These are phyloP conservation scores for Hypoxylon sp. DNA, from an alignment of 2,329 filamentous ascomycete genomes.

Conservation along the genomic window DNA sequence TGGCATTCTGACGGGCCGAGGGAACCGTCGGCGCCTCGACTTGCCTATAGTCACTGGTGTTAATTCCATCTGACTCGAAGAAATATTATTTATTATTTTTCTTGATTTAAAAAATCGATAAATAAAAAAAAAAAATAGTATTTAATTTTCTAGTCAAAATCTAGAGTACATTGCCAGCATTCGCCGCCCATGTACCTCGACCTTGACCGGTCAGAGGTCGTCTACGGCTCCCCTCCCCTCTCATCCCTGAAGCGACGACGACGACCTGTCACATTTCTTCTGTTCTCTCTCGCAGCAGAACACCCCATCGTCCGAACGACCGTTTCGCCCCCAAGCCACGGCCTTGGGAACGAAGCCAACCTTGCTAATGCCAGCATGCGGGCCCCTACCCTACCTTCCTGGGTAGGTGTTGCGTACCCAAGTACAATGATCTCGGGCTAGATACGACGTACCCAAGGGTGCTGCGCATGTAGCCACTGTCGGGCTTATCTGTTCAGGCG, in stretches of 20 bases:
- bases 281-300: too few species aligned
- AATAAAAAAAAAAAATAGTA: constrained; percentile 9
- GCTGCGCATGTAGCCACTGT: too few species aligned
- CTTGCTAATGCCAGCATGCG: constrained; percentile 5
- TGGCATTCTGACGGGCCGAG: background rate
- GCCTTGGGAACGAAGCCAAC: constrained; percentile 16
- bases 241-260: constrained; percentile 19
- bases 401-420: background rate
- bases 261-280: constrained; percentile 18
- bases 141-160: constrained; percentile 7
- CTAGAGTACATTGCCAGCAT: background rate
- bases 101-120: constrained; percentile 7
- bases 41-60: background rate
- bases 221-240: background rate
- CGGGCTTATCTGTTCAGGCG: background rate
- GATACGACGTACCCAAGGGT: too few species aligned
- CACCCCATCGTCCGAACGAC: too few species aligned
- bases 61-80: background rate
- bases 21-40: background rate
- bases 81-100: too few species aligned
- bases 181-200: constrained; percentile 7
- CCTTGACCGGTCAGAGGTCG: constrained; percentile 10
- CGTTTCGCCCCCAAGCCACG: constrained; percentile 15
- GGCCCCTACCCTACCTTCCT: background rate
- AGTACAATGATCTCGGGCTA: too few species aligned